Evolutionary conservation across 2,329 filamentous ascomycete genomes (phyloP), one percentile per base, ranked within the genome.

Genomic region (Moelleriella libera): DNA sequence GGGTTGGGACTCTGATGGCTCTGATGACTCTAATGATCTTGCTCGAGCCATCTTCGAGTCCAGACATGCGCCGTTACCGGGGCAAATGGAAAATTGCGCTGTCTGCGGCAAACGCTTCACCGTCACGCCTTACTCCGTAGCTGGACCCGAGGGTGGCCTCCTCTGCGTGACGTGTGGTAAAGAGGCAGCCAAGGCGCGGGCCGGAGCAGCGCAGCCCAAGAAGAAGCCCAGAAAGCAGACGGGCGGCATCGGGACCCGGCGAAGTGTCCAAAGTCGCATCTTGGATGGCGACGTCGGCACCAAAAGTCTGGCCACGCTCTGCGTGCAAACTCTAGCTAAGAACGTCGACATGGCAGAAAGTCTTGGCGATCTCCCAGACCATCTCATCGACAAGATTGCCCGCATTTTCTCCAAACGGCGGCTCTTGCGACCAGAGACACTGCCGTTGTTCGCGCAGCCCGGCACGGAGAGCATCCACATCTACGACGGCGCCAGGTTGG

Each of bases 1-100:
- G 4, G 55, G 54, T 4, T 61, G 64, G 42, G 63, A 62, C 0
- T 70, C 71, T 8, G 69, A 72, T 4, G 73, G 76, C 6, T 70
- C 76, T 45, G 70, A 72, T 8, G 69, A 72, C 4, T 73, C 76
- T 6, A 70, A 76, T 45, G 75, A 73, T 12, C 52, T 76, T 43
- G 71, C 69, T 3, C 61, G 63, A 10, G 67, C 69, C 55, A 63
- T 78, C 14, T 66, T 78, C 57, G 55, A 74, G 45, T 56, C 72
- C 50, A 61, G 60, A 30, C 56, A 65, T 39, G 69, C 69, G 32
- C 81, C 82, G 2, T 61, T 82, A n/a, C 85, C 88, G 2, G 88
- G 87, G 2, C 90, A 97, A 63, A 78, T 90, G 58, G 88, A 85
- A 52, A 89, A 95, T 54, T 97, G 90, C 60, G 88, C 85, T 52